A percentile compares a stretch with the other conserved stretches of the same genome.
These are phyloP conservation scores for Bolboschoenus planiculmis DNA, from an alignment of 176 grass and related monocot genomes.

Conservation along the genomic window DNA sequence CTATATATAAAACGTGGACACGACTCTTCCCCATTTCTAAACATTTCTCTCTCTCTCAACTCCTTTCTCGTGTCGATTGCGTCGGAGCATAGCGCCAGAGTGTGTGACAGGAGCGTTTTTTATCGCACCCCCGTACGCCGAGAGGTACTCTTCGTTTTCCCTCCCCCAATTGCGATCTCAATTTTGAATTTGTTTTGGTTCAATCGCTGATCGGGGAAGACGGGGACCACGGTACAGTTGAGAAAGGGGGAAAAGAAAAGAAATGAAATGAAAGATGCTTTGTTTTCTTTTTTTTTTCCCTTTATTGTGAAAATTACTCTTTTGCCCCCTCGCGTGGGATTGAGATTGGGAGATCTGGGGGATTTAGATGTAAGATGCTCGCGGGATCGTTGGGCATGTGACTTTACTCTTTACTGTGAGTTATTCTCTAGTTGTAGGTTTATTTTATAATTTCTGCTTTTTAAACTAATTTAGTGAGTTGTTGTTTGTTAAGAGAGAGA, in stretches of 20 bases:
- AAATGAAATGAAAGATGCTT: not conserved
- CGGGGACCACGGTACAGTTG: slow-evolving; percentile 1
- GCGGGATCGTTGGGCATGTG: slow-evolving; percentile 2
- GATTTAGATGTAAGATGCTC: slow-evolving; percentile 15
- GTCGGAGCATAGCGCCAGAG: not conserved
- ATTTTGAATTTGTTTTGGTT: slow-evolving; percentile 6
- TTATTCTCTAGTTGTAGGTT: slow-evolving; percentile 6
- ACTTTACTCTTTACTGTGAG: slow-evolving; percentile 18
- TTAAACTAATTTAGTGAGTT: slow-evolving; percentile 6
- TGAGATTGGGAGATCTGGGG: slow-evolving; percentile 18
- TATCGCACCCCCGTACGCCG: not conserved
- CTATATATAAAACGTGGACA: slow-evolving; percentile 20
- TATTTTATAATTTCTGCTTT: not conserved
- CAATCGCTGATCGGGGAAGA: not conserved
- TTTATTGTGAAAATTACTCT: slow-evolving; percentile 9
- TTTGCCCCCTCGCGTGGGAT: slow-evolving; percentile 1
- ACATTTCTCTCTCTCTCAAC: not conserved
- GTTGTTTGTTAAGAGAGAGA: slow-evolving; percentile 11
- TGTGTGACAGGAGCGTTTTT: not conserved
- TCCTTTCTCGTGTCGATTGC: not conserved
- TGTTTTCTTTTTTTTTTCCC: not conserved
- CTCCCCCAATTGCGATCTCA: slow-evolving; percentile 15
- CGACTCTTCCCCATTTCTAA: slow-evolving; percentile 19
- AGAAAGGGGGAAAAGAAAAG: not conserved
- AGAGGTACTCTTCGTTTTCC: not conserved